These are phyloP conservation scores for Castanopsis chinensis DNA, from an alignment of 306 rosid species.

Conservation along the genomic window DNA sequence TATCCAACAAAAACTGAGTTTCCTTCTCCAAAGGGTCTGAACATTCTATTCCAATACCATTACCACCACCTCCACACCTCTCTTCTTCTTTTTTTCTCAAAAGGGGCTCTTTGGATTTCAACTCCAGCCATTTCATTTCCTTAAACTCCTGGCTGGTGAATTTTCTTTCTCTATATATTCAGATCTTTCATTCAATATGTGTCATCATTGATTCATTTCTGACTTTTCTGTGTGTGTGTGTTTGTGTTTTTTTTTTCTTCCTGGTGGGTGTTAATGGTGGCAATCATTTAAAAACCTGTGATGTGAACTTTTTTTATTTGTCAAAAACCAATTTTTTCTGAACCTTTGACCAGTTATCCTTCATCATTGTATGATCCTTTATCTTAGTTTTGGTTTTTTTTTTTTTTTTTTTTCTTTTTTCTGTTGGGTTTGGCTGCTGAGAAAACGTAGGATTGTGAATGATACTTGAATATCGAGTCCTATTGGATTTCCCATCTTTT, in stretches of 20 bases:
- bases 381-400: neutral
- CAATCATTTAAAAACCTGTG: neutral
- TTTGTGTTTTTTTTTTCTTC: neutral
- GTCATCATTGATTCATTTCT: neutral
- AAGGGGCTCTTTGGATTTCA: neutral
- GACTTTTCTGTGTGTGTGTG: neutral
- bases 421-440: neutral
- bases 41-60: no score
- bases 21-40: neutral
- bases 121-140: neutral
- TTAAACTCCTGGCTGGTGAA: slow-evolving; percentile 11
- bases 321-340: neutral
- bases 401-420: neutral
- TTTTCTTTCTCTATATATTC: neutral
- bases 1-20: neutral
- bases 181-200: slow-evolving; percentile 4
- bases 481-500: neutral
- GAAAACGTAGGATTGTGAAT: neutral
- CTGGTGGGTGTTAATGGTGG: neutral
- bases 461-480: neutral
- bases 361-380: neutral
- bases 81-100: neutral
- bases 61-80: neutral
- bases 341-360: neutral
- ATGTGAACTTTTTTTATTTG: neutral